A percentile compares a stretch with the other conserved stretches of the same genome.
phyloP scores from a whole-genome alignment of 768 basidiomycete genomes.

The Suillus americanus region DNA sequence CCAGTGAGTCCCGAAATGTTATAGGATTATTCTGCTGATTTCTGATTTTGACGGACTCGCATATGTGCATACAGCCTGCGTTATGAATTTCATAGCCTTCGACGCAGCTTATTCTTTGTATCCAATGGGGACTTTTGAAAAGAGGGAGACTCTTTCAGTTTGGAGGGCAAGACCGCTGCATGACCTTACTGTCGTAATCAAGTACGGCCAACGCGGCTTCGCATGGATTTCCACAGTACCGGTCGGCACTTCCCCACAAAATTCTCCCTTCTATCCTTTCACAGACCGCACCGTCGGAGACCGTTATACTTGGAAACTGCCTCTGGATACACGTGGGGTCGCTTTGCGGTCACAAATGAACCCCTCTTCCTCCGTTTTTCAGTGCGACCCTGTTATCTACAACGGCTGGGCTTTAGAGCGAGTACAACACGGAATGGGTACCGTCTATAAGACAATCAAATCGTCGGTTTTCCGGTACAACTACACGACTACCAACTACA shows the following conservation, averaged over 20 bases:
- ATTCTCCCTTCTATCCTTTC: slow-evolving; percentile 14
- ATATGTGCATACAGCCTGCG: slow-evolving; percentile 30
- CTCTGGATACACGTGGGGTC: slow-evolving; percentile 15
- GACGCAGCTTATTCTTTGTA: slow-evolving; percentile 38
- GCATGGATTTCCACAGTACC: slow-evolving; percentile 25
- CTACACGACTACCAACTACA: slow-evolving; percentile 4
- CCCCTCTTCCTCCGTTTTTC: slow-evolving; percentile 5
- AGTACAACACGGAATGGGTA: not conserved
- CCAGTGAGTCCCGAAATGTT: slow-evolving; percentile 31
- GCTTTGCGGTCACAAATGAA: slow-evolving; percentile 2
- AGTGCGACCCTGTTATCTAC: slow-evolving; percentile 12
- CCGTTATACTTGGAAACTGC: slow-evolving; percentile 25
- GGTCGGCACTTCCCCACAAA: not conserved
- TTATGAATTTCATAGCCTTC: slow-evolving; percentile 44
- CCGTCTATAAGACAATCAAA: slow-evolving; percentile 1
- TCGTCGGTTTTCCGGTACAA: slow-evolving; percentile 9
- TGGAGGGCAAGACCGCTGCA: slow-evolving; percentile 9
- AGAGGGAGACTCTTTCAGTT: slow-evolving; percentile 25
- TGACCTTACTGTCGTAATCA: slow-evolving; percentile 17
- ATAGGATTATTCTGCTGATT: not conserved
- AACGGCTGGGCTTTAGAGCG: slow-evolving; percentile 8
- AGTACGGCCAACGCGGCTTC: slow-evolving; percentile 34
- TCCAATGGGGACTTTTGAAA: slow-evolving; percentile 37
- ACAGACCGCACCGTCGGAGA: slow-evolving; percentile 30
- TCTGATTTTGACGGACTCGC: not conserved